Conservation (phyloP, 2,329 filamentous ascomycete genomes). For the Colletotrichum simmondsii region DNA sequence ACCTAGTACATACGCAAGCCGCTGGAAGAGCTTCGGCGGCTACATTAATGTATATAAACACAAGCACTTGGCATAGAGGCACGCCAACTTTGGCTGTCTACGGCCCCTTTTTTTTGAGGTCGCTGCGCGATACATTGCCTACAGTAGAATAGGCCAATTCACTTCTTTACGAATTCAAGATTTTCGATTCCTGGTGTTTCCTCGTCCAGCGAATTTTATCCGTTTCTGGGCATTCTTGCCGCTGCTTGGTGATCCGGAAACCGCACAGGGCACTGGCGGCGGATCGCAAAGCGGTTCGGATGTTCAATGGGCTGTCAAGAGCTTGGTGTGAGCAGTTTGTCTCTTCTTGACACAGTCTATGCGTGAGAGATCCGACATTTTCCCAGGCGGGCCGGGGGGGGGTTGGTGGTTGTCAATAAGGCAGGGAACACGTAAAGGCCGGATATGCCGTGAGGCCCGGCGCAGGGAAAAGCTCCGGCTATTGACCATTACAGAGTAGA, state of each 20-base stretch:
- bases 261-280: not conserved
- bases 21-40: not conserved
- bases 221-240: not conserved
- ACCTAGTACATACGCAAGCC: constrained; percentile 5
- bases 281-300: not conserved
- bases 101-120: not conserved
- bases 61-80: constrained; percentile 4
- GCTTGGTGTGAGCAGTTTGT: not conserved
- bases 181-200: not conserved
- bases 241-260: not conserved
- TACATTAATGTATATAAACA: constrained; percentile 24
- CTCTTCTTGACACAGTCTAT: constrained; percentile 23
- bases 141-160: constrained; percentile 10
- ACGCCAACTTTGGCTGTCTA: constrained; percentile 1
- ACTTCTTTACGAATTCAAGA: constrained; percentile 8
- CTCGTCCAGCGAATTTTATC: not conserved
- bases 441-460: not conserved
- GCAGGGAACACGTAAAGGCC: not conserved
- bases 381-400: not conserved
- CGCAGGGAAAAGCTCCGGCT: not conserved
- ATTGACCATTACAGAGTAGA: not conserved
- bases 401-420: not conserved
- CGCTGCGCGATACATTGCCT: constrained; percentile 5
- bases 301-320: not conserved
- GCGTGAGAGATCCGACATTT: constrained; percentile 17